phyloP scores from a whole-genome alignment of 345 rosid species.

The Ricinus communis region DNA sequence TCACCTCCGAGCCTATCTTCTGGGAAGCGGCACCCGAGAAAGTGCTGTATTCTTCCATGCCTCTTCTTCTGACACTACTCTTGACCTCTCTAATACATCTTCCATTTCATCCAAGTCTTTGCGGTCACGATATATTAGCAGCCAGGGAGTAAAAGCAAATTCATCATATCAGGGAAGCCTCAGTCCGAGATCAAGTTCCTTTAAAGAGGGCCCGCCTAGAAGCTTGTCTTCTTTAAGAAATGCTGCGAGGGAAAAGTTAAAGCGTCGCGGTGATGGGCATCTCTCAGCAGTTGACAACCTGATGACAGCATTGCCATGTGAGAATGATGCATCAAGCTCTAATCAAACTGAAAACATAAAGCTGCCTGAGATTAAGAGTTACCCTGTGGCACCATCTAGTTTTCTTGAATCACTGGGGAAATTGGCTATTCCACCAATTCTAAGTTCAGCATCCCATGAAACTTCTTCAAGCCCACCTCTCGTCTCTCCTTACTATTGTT shows the following conservation, averaged over 20 bases:
- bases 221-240: conserved; percentile 49
- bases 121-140: conserved; percentile 47
- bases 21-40: conserved; percentile 49
- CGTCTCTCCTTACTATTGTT: conserved; percentile 82
- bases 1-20: conserved; percentile 72
- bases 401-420: conserved; percentile 47
- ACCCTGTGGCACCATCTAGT: conserved; percentile 25
- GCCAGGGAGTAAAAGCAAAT: conserved; percentile 44
- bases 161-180: conserved; percentile 67
- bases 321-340: conserved; percentile 31
- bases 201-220: conserved; percentile 61
- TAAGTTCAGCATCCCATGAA: conserved; percentile 36
- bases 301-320: conserved; percentile 32
- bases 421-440: conserved; percentile 31
- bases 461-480: conserved; percentile 47
- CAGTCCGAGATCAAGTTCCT: conserved; percentile 79
- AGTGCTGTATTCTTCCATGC: conserved; percentile 23
- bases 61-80: conserved; percentile 23
- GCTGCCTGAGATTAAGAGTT: conserved; percentile 23
- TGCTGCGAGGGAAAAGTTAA: conserved; percentile 62
- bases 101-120: conserved; percentile 41
- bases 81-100: conserved; percentile 24
- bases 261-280: conserved; percentile 56
- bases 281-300: conserved; percentile 47
- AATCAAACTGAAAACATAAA: conserved; percentile 33